Percentiles rank a stretch among this genome's conserved stretches.
Evolutionary conservation across 257 asterid species (phyloP).

Genomic region (Solanum neorickii): DNA sequence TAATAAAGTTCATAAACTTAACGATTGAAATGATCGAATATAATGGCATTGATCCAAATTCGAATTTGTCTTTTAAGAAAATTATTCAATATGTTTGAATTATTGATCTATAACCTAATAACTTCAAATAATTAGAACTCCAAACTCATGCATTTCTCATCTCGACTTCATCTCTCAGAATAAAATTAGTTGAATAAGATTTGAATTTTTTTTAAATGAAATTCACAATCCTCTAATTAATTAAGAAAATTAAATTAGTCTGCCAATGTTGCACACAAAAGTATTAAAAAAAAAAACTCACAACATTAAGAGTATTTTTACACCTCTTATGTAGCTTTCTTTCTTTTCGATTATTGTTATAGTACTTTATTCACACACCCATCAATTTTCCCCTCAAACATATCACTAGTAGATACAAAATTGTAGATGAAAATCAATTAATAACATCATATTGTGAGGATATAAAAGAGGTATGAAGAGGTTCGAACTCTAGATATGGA

Average conservation of each 20-base stretch:
- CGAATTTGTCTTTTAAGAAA: too few relatives aligned
- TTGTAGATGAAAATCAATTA: not conserved
- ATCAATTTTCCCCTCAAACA: not conserved
- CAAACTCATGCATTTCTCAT: too few relatives aligned
- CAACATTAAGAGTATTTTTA: not conserved
- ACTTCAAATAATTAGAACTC: too few relatives aligned
- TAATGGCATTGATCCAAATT: too few relatives aligned
- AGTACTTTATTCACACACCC: too few relatives aligned
- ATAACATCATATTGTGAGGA: not conserved
- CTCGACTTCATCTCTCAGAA: too few relatives aligned
- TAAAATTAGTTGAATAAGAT: too few relatives aligned
- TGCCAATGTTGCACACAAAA: not conserved
- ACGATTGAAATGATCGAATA: not conserved
- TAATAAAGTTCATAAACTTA: not conserved
- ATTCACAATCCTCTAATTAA: too few relatives aligned
- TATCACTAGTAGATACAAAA: not conserved
- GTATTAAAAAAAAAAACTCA: not conserved
- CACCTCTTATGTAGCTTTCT: not conserved
- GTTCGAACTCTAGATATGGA: rapidly evolving
- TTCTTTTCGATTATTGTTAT: not conserved
- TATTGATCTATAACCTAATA: too few relatives aligned
- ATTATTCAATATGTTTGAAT: too few relatives aligned
- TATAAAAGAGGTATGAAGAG: not conserved
- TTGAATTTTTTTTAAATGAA: too few relatives aligned
- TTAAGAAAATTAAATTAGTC: too few relatives aligned